Conservation (phyloP, 208 protist species). For the Dictyostelium gargantuum region DNA sequence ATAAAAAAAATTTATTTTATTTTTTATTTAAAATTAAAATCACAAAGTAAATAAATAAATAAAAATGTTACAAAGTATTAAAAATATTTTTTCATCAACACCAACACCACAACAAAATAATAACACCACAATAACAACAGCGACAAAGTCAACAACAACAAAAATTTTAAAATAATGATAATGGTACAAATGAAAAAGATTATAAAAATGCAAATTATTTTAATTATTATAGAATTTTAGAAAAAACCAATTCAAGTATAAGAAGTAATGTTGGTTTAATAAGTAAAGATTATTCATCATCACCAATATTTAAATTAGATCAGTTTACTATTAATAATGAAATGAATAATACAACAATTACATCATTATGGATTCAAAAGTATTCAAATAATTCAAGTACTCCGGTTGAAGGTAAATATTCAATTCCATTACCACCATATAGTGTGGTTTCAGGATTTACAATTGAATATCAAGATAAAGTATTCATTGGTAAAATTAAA, state of each 20-base stretch:
- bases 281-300: not conserved
- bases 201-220: constrained; percentile 9
- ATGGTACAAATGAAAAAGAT: not conserved
- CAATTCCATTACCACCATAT: not conserved
- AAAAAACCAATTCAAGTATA: not conserved
- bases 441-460: not conserved
- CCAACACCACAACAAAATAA: no score
- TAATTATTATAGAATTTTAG: not conserved
- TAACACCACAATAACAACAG: no score
- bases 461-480: not conserved
- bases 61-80: not conserved
- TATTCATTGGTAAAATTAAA: constrained; percentile 26
- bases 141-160: not conserved
- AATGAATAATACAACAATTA: not conserved
- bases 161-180: not conserved
- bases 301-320: not conserved
- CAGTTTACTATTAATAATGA: not conserved
- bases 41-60: no score
- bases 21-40: no score
- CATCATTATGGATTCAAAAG: not conserved
- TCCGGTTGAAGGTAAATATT: not conserved
- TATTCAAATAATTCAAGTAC: not conserved
- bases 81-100: not conserved
- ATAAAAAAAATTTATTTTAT: no score
- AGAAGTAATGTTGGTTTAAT: not conserved